Evolutionary conservation across 2,329 filamentous ascomycete species (phyloP).

Genomic region (Akanthomyces dipterigenus): DNA sequence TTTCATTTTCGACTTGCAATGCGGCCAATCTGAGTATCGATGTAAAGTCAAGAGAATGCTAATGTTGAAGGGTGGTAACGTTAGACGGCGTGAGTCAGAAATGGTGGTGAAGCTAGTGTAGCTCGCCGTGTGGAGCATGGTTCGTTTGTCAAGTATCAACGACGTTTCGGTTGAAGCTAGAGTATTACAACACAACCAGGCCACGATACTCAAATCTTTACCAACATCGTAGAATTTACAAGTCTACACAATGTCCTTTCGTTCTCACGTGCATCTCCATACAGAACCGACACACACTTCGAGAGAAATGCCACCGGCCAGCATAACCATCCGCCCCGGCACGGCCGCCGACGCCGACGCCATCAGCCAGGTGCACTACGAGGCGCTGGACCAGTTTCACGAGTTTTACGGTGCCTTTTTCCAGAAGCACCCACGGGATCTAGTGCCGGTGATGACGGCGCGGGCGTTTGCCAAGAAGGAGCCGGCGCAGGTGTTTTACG

Average conservation of each 20-base stretch:
- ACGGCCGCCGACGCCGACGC: slow-evolving; percentile 11
- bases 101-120: not conserved
- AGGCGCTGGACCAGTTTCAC: slow-evolving; percentile 15
- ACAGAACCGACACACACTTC: not conserved
- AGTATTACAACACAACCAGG: not conserved
- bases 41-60: not conserved
- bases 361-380: slow-evolving; percentile 16
- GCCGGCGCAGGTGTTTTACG: slow-evolving; percentile 10
- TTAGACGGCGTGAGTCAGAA: slow-evolving; percentile 7
- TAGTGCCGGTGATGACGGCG: slow-evolving; percentile 8
- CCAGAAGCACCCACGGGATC: slow-evolving; percentile 11
- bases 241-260: too few species aligned
- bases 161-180: not conserved
- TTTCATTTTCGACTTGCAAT: not conserved
- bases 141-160: not conserved
- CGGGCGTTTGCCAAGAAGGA: not conserved
- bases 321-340: slow-evolving; percentile 13
- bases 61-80: not conserved
- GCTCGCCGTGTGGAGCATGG: not conserved
- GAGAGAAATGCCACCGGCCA: not conserved
- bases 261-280: too few species aligned
- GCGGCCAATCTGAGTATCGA: not conserved
- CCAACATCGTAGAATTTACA: too few species aligned
- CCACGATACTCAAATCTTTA: not conserved
- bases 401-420: slow-evolving; percentile 18